Conservation (phyloP, 768 basidiomycete species). For the Paxillus rubicundulus region DNA sequence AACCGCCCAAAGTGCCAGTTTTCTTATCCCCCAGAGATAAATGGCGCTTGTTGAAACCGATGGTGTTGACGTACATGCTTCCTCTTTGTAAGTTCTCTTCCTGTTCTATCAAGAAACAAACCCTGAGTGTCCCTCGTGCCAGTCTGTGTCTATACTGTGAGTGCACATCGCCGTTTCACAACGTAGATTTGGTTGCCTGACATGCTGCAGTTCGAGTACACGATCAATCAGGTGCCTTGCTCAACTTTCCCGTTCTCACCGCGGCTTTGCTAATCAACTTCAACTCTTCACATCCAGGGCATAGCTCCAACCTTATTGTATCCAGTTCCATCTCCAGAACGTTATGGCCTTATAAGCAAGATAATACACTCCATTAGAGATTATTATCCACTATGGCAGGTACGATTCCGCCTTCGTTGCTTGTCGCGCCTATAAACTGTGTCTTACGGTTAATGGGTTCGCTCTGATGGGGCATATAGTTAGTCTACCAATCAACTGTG, state of each 20-base stretch:
- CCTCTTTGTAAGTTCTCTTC: constrained; percentile 68
- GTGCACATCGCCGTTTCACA: constrained; percentile 20
- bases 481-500: constrained; percentile 87
- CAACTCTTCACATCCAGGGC: constrained; percentile 48
- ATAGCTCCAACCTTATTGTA: constrained; percentile 89
- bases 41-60: constrained; percentile 74
- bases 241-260: not conserved
- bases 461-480: constrained; percentile 36
- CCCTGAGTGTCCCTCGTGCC: constrained; percentile 10
- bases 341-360: constrained; percentile 61
- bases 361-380: constrained; percentile 85
- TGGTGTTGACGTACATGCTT: constrained; percentile 85
- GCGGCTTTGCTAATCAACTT: constrained; percentile 1
- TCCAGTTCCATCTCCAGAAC: constrained; percentile 66
- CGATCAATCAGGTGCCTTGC: constrained; percentile 74
- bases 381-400: constrained; percentile 96
- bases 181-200: not conserved
- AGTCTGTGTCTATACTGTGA: constrained; percentile 64
- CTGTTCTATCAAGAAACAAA: not conserved
- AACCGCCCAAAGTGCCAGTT: constrained; percentile 42
- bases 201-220: constrained; percentile 78
- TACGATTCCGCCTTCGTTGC: constrained; percentile 30
- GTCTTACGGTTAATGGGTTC: constrained; percentile 1
- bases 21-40: constrained; percentile 72
- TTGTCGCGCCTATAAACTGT: not conserved